Evolutionary conservation across 2,329 filamentous ascomycete genomes (phyloP).

Genomic region (Pyrenochaeta sp.): DNA sequence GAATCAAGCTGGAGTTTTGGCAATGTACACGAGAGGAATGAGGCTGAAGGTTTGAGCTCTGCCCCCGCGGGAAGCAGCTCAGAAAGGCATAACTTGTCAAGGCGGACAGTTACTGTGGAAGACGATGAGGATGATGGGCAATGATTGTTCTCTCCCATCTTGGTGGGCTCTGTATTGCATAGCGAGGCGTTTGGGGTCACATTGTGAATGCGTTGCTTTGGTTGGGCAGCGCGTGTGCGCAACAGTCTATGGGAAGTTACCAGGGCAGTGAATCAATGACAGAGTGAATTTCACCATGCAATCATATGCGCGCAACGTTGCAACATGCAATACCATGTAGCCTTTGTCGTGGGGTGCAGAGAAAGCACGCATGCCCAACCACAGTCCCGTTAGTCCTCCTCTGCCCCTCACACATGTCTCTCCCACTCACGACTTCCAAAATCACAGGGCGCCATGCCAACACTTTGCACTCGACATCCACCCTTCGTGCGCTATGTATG

Average conservation of each 20-base stretch:
- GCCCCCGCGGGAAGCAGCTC: conserved; percentile 35
- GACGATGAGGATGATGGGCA: conserved; percentile 41
- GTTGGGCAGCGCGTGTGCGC: background rate
- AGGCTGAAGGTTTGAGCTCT: conserved; percentile 40
- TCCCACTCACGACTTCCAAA: conserved; percentile 13
- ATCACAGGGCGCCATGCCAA: conserved; percentile 14
- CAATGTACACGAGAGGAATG: conserved; percentile 34
- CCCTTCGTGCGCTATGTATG: conserved; percentile 27
- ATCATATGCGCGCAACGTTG: background rate
- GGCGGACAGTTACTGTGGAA: conserved; percentile 42
- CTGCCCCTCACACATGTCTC: conserved; percentile 6
- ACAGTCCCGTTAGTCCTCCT: conserved; percentile 4
- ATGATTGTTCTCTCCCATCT: conserved; percentile 15
- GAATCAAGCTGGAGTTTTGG: conserved; percentile 50
- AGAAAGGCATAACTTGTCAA: conserved; percentile 30
- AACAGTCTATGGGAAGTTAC: background rate
- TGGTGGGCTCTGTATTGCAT: conserved; percentile 36
- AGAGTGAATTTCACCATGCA: background rate
- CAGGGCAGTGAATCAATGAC: background rate
- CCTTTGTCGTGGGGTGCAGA: conserved; percentile 8
- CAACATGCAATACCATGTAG: conserved; percentile 4
- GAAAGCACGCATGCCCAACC: conserved; percentile 22
- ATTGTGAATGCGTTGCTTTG: background rate
- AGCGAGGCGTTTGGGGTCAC: conserved; percentile 46
- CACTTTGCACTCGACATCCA: conserved; percentile 18